Conservation (phyloP, 768 basidiomycete species). For the Suillus clintonianus region DNA sequence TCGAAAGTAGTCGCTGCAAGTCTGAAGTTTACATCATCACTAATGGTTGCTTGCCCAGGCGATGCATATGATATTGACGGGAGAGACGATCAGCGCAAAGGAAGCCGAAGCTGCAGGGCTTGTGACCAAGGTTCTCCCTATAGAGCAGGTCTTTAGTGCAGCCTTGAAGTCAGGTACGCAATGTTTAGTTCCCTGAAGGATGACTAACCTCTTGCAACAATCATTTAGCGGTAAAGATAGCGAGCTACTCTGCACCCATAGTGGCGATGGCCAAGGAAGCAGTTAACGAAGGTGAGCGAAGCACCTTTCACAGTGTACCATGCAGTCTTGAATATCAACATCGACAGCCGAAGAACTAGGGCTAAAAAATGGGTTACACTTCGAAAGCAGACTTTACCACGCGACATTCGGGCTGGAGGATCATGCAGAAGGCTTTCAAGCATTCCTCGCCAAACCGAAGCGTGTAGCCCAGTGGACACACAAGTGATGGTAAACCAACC, state of each 20-base stretch:
- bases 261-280: slow-evolving; percentile 50
- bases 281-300: slow-evolving; percentile 42
- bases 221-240: slow-evolving; percentile 28
- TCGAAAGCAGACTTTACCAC: slow-evolving; percentile 53
- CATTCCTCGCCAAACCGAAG: slow-evolving; percentile 47
- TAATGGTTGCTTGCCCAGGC: slow-evolving; percentile 29
- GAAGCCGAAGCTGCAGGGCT: slow-evolving; percentile 50
- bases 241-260: slow-evolving; percentile 31
- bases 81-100: slow-evolving; percentile 44
- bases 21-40: neutral
- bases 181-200: neutral
- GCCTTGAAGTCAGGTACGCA: slow-evolving; percentile 42
- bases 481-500: slow-evolving; percentile 20
- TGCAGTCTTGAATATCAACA: neutral
- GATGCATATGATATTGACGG: slow-evolving; percentile 59
- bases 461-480: slow-evolving; percentile 45
- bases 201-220: neutral
- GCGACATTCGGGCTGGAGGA: slow-evolving; percentile 50
- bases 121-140: slow-evolving; percentile 44
- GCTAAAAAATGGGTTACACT: slow-evolving; percentile 44
- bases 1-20: slow-evolving; percentile 40
- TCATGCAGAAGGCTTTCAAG: slow-evolving; percentile 48
- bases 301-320: neutral
- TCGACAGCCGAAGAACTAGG: slow-evolving; percentile 47
- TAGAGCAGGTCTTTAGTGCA: slow-evolving; percentile 41